Base-by-base conservation (phyloP, 495 filamentous ascomycete genomes). In the Neurospora pannonica region DNA sequence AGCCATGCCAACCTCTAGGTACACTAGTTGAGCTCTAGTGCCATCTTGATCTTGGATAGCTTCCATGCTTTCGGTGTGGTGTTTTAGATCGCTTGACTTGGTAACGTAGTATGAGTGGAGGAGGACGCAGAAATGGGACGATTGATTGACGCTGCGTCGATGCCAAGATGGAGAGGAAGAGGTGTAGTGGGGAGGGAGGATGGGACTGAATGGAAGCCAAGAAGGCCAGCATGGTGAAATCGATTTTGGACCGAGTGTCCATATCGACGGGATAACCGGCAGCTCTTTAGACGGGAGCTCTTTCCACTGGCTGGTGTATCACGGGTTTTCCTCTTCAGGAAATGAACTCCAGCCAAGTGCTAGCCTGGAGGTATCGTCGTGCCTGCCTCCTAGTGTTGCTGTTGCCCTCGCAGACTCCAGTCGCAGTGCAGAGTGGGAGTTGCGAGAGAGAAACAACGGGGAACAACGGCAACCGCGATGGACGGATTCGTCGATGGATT, bases 181-280 rank as follows among this genome's bases (percentile, higher is more conserved):
- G 48, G 43, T 36, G n/a, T 74, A 71, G 70, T 38, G 73, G 36
- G 31, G 43, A 71, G n/a, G 34, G 46, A 72, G n/a, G 71, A 54
- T 36, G 71, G 43, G 71, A 39, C 31, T 31, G 31, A 19, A 0
- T 37, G 71, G 8, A 62, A 36, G 71, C 34, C 71, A 72, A 72
- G 71, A 72, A 37, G 71, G 42, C 17, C 36, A 36, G 43, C 42
- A 38, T 24, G 46, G 42, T 37, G 34, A 38, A 60, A 72, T 42
- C 21, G 42, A 46, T 17, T 31, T 34, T 28, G 40, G 24, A 43
- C 36, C 71, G n/a, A 72, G 39, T 17, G 71, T 48, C 71, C 37
- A 34, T 28, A 24, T 28, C 28, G 37, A n/a, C n/a, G n/a, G n/a
- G n/a, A 34, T 39, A 38, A 21, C 38, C 21, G 31, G 24, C 70